phyloP scores from a whole-genome alignment of 371 early-diverging fungal genomes.

The Apophysomyces trapeziformis region DNA sequence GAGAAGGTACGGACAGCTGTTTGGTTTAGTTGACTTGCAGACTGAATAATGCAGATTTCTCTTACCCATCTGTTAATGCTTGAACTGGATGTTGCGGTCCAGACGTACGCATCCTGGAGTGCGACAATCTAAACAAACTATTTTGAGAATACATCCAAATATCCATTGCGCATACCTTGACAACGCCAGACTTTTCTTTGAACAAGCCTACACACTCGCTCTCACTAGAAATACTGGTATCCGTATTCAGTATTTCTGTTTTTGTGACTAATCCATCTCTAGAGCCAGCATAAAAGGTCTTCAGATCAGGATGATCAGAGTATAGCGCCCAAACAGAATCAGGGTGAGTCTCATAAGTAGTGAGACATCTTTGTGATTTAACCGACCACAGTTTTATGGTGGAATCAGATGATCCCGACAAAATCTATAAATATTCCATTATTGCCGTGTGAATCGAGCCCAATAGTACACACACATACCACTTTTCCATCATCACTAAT shows the following conservation, averaged over 20 bases:
- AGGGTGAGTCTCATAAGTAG: constrained; percentile 84
- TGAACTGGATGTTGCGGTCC: constrained; percentile 90
- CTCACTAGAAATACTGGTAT: constrained; percentile 46
- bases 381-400: constrained; percentile 95
- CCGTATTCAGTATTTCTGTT: constrained; percentile 50
- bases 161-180: constrained; percentile 58
- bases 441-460: background rate
- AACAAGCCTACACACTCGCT: constrained; percentile 85
- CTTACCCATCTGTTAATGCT: constrained; percentile 85
- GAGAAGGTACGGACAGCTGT: constrained; percentile 63
- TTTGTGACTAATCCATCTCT: constrained; percentile 91
- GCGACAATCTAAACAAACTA: constrained; percentile 62
- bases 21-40: background rate
- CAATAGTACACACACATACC: constrained; percentile 41
- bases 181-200: constrained; percentile 80
- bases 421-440: constrained; percentile 53
- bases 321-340: constrained; percentile 92
- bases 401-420: constrained; percentile 91
- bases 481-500: constrained; percentile 88
- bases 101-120: constrained; percentile 80
- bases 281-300: constrained; percentile 90
- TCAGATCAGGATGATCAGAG: constrained; percentile 82
- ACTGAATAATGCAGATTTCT: background rate
- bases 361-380: constrained; percentile 81
- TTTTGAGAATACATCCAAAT: background rate